Base-by-base conservation (phyloP, 768 basidiomycete genomes). In the Sporobolomyces roseus region DNA sequence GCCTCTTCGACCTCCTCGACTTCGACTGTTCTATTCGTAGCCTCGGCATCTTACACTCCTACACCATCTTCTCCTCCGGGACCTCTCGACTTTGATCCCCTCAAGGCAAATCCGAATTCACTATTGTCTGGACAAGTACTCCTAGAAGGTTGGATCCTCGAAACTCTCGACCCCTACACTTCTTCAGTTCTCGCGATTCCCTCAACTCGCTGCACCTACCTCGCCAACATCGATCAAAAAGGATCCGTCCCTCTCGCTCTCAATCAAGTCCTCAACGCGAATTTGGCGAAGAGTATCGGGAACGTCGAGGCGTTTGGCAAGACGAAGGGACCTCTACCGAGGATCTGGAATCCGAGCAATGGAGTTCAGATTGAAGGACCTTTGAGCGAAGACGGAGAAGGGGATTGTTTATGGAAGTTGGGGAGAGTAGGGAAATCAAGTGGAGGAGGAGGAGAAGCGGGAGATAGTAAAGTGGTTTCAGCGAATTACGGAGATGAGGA, bases 111-210 rank as follows among this genome's bases (percentile, higher is more conserved):
- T 23, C 35, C 51, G 4, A 50, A 46, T 33, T 50, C 55, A 27
- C 46, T 50, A 25, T 27, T 6, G 38, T 23, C 56, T n/a, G 50
- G 29, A 46, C 65, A 88, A 19, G 81, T 91, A 38, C 87, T 89
- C 72, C 80, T 99, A 9, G 93, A 97, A 75, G 94, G 89, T 3
- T 99, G 96, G 96, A 86, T 94, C 36, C 79, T 96, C 74, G 93
- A 99, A 81, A 97, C 94, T 5, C 84, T 98, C 53, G 94, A 98
- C 76, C 93, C 93, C 0, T 97, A 97, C 73, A 88, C 91, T 29
- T 87, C 87, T 68, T 92, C 94, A 79, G 91, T 91, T 71, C 94
- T 92, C 76, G 85, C 91, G 17, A 94, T 98, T 51, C 96, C 93
- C 1, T 96, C 92, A 5, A 91, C 93, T 45, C 80, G 88, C 53